Conservation (phyloP, 2,329 filamentous ascomycete species). For the Fusarium sambucinum region DNA sequence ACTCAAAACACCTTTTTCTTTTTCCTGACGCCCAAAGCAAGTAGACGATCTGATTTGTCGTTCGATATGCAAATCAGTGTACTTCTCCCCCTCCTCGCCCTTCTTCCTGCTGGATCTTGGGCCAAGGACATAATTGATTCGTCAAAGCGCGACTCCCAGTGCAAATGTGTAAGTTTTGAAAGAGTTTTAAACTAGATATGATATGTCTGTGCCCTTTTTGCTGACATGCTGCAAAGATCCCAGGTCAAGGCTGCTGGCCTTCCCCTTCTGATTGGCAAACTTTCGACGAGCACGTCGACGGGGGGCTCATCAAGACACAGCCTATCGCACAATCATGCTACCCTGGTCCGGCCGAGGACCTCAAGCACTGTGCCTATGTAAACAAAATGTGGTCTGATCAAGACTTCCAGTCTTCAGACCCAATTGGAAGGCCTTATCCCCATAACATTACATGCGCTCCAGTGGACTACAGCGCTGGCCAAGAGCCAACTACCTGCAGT, state of each 20-base stretch:
- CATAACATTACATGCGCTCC: constrained; percentile 39
- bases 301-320: constrained; percentile 26
- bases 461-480: constrained; percentile 20
- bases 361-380: constrained; percentile 27
- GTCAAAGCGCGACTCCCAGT: background rate
- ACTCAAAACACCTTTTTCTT: constrained; percentile 2
- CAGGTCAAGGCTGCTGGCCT: constrained; percentile 35
- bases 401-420: constrained; percentile 33
- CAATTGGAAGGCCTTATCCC: constrained; percentile 35
- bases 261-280: constrained; percentile 12
- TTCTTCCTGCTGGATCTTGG: background rate
- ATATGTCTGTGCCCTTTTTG: background rate
- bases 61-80: background rate
- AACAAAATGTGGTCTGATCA: constrained; percentile 39
- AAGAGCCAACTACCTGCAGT: constrained; percentile 27
- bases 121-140: background rate
- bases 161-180: constrained; percentile 28
- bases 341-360: constrained; percentile 21
- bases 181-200: background rate
- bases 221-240: constrained; percentile 14
- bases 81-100: constrained; percentile 2
- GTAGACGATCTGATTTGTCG: background rate
- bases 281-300: constrained; percentile 5
- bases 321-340: constrained; percentile 36
- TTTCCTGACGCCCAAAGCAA: background rate